Percentiles rank a stretch among this genome's conserved stretches.
phyloP scores from a whole-genome alignment of 2,329 filamentous ascomycete species.

The Xylaria digitata region DNA sequence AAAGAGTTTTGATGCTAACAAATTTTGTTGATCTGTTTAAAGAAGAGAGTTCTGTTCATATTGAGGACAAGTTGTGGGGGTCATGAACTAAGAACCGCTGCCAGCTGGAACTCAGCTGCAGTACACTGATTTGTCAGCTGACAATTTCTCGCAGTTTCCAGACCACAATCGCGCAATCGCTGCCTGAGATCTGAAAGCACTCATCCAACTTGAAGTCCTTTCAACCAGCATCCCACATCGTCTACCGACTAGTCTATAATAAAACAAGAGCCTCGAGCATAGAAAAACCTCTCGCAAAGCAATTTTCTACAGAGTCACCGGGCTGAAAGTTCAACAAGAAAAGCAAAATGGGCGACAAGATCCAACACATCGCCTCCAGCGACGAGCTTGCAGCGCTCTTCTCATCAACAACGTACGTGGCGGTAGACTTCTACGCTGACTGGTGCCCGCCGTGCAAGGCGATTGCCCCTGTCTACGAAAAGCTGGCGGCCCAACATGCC shows the following conservation, averaged over 20 bases:
- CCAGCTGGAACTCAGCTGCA: background rate
- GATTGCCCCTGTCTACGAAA: slow-evolving; percentile 66
- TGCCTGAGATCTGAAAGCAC: background rate
- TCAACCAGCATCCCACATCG: background rate
- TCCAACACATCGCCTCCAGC: slow-evolving; percentile 56
- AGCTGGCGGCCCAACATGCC: slow-evolving; percentile 57
- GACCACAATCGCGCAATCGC: slow-evolving; percentile 8
- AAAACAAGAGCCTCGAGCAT: background rate
- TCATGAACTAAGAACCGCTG: background rate
- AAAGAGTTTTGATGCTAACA: no score
- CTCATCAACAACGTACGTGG: slow-evolving; percentile 61
- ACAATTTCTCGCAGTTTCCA: slow-evolving; percentile 29
- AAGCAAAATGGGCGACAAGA: slow-evolving; percentile 37
- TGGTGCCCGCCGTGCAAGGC: slow-evolving; percentile 72
- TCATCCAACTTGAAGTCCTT: background rate
- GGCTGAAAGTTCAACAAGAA: background rate
- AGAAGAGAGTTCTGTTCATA: no score
- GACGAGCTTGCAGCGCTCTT: slow-evolving; percentile 63
- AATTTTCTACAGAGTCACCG: background rate
- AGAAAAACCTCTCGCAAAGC: background rate
- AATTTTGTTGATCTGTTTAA: no score
- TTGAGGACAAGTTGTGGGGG: no score
- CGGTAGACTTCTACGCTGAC: slow-evolving; percentile 68
- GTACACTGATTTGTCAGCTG: slow-evolving; percentile 26
- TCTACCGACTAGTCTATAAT: background rate